Evolutionary conservation across 208 protist species (phyloP), one percentile per base, ranked within the genome.

Genomic region (Leishmania major): DNA sequence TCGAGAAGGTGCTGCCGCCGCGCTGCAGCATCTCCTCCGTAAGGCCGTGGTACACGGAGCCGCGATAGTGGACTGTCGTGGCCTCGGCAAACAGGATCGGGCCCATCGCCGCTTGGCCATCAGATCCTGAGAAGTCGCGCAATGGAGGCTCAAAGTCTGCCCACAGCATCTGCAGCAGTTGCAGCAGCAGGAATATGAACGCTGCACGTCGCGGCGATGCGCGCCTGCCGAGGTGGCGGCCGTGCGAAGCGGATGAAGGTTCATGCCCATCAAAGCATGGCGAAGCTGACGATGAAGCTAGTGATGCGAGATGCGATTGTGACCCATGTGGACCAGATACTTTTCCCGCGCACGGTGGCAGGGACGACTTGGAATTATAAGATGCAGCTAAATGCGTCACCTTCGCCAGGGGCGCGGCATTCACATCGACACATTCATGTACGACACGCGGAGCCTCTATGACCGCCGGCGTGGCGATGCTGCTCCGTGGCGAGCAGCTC

Each of bases 1-100:
- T 86, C 10, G 79, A 80, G 62, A 96, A 89, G 70, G 89, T 93
- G 53, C 80, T 77, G 19, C 93, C 91, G 22, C 93, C 93, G 8
- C 80, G 74, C 8, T 77, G 82, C 1, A 94, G 17, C 55, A 79
- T 75, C 49, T 89, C 77, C 80, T 92, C 87, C 45, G 81, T 85
- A 11, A 93, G 62, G 22, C 91, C 93, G 43, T 83, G 83, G 75
- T 94, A 96, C 7, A 94, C 90, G 73, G 79, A 89, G n/a, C 93
- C 93, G 43, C 86, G 82, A 81, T 93, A 93, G 55, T 87, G 89
- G 31, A 93, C 89, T 19, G 78, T 85, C 43, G 87, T 92, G n/a
- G 84, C 87, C 22, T 28, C 60, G 19, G 78, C 87, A 31, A 78
- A 81, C 64, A 80, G 4, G 8, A 89, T 2, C 8, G 82, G 83